Conservation (phyloP, 148 eudicot genomes). For the Diospyros lotus region DNA sequence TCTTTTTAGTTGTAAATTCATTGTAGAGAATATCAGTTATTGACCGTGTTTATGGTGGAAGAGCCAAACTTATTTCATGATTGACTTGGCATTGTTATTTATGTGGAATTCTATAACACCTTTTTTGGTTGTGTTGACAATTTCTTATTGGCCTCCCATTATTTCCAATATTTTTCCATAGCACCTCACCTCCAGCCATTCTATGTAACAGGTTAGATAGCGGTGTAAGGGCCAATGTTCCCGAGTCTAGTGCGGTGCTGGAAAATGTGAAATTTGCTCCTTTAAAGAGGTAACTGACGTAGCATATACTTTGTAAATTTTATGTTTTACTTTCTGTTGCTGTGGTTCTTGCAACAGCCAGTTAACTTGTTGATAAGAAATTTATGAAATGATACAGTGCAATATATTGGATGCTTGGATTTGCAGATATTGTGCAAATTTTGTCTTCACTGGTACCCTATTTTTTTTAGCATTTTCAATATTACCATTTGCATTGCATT, state of each 20-base stretch:
- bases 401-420: background rate
- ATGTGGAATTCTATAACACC: background rate
- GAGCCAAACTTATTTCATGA: background rate
- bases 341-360: background rate
- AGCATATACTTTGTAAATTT: background rate
- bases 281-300: conserved; percentile 39
- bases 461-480: background rate
- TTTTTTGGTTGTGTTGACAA: background rate
- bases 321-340: background rate
- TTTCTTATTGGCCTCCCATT: background rate
- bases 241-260: conserved; percentile 26
- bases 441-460: background rate
- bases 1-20: too few relatives aligned
- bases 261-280: conserved; percentile 44
- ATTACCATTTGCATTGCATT: background rate
- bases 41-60: background rate
- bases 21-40: too few relatives aligned
- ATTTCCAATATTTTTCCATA: background rate
- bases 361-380: background rate
- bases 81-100: background rate
- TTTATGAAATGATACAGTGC: background rate
- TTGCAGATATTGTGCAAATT: background rate
- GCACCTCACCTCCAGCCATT: conserved; percentile 6
- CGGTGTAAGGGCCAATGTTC: conserved; percentile 26
- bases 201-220: conserved; percentile 30